A percentile compares a stretch with the other conserved stretches of the same genome.
These are phyloP conservation scores for Penicillium sp. DNA, from an alignment of 2,329 filamentous ascomycete species.

Conservation along the genomic window DNA sequence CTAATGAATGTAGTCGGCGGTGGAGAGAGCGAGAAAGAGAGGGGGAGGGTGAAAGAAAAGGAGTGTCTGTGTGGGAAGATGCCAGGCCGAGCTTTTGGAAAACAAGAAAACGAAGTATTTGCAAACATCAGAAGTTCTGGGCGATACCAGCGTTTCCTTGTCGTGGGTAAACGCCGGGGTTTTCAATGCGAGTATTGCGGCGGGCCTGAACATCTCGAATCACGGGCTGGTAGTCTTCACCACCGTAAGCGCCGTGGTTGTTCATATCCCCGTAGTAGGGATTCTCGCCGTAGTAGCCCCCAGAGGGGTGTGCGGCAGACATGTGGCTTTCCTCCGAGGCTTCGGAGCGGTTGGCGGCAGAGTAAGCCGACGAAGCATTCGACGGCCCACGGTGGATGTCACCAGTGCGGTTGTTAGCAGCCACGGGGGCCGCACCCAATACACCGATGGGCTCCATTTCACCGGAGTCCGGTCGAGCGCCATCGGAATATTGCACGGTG, in stretches of 20 bases:
- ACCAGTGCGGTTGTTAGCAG: constrained; percentile 62
- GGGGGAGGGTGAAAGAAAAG: no score
- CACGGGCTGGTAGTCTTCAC: constrained; percentile 68
- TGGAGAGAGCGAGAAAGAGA: constrained; percentile 11
- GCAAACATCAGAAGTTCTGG: constrained; percentile 76
- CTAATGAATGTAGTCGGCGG: constrained; percentile 25
- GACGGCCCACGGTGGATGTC: constrained; percentile 87
- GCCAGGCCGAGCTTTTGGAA: constrained; percentile 19
- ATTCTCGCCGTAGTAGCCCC: constrained; percentile 56
- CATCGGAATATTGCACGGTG: constrained; percentile 63
- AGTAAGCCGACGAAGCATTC: constrained; percentile 96
- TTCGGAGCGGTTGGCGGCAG: constrained; percentile 73
- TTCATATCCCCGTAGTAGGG: constrained; percentile 55
- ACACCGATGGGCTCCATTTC: constrained; percentile 82
- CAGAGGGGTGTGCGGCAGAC: constrained; percentile 46
- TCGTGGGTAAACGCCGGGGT: constrained; percentile 82
- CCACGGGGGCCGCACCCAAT: constrained; percentile 68
- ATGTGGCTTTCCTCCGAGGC: constrained; percentile 58
- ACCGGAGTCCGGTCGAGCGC: constrained; percentile 56
- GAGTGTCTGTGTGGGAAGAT: constrained; percentile 5
- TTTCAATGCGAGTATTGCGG: constrained; percentile 93
- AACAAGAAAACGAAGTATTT: background rate
- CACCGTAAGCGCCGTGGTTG: constrained; percentile 55
- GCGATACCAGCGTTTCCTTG: constrained; percentile 90
- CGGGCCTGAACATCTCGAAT: constrained; percentile 91